A percentile compares a stretch with the other conserved stretches of the same genome.
Conservation (phyloP, 768 basidiomycete genomes). For the Kwoniella europaea region DNA sequence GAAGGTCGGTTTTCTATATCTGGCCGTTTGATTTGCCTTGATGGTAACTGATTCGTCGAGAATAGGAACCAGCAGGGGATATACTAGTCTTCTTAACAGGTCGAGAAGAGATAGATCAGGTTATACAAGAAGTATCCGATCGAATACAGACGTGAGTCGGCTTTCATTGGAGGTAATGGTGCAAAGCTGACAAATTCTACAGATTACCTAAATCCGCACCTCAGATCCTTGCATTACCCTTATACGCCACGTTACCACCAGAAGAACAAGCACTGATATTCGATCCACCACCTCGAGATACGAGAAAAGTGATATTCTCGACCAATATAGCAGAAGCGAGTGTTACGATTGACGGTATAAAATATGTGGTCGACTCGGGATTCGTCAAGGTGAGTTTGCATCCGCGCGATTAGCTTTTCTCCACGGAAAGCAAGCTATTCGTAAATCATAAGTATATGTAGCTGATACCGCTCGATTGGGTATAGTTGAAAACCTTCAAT, state of each 20-base stretch:
- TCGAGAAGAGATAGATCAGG: slow-evolving; percentile 92
- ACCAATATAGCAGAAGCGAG: slow-evolving; percentile 99
- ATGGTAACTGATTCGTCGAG: slow-evolving; percentile 10
- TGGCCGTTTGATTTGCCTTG: neutral
- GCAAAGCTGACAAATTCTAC: slow-evolving; percentile 32
- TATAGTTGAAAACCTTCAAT: slow-evolving; percentile 85
- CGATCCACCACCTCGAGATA: slow-evolving; percentile 72
- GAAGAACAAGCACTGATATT: slow-evolving; percentile 89
- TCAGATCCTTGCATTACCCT: slow-evolving; percentile 70
- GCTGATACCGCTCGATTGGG: neutral
- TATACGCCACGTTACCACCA: slow-evolving; percentile 86
- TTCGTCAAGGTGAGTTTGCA: slow-evolving; percentile 78
- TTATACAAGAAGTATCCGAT: slow-evolving; percentile 78
- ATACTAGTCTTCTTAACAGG: slow-evolving; percentile 93
- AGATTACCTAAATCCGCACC: slow-evolving; percentile 63
- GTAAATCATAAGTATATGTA: neutral
- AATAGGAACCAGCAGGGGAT: slow-evolving; percentile 80
- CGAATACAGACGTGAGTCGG: slow-evolving; percentile 70
- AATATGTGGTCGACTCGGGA: slow-evolving; percentile 90
- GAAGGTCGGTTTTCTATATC: slow-evolving; percentile 64
- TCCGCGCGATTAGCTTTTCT: neutral
- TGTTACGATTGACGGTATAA: slow-evolving; percentile 94
- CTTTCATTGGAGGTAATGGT: neutral
- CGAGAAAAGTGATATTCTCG: slow-evolving; percentile 84
- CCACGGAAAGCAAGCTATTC: neutral